Evolutionary conservation across 306 rosid genomes (phyloP), one percentile per base, ranked within the genome.

Genomic region (Neltuma alba): DNA sequence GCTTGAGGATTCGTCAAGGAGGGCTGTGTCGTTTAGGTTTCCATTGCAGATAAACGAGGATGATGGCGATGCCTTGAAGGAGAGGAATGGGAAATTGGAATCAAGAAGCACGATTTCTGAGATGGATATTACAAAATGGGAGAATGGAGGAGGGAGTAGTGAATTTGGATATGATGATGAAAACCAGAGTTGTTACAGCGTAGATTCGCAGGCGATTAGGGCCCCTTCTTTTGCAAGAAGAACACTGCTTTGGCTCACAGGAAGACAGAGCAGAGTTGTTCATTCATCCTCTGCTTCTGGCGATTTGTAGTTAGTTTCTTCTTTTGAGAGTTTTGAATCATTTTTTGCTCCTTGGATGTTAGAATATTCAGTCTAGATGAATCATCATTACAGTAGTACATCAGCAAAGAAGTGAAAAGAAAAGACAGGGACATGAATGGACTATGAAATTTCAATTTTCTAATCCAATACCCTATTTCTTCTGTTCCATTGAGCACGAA

Each of bases 231-330:
- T 96, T 60, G 96, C 99, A 6, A 90, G 95, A 72, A 91, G 85
- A 84, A 93, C 98, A 76, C 86, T 93, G 80, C 88, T 89, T 83
- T 96, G 98, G 99, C 94, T 96, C 0, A 82, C 87, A 27, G 98
- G 98, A 76, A 91, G 77, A 85, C 97, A 89, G 81, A 93, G 85
- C 82, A 96, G 91, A 89, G 94, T 93, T 81, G 88, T 90, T 84
- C 92, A 95, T 64, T 93, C 96, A 21, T 83, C 89, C 37, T 83
- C 83, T 42, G 68, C 75, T 85, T 90, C 98, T 73, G 86, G 70
- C 70, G 9, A 40, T 23, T 67, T 84, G 23, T 91, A 83, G 86
- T 42, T 74, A 63, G n/a, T 45, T 6, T 66, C 16, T 58, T 7
- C 1, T 0, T 48, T 20, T n/a, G 2, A 21, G 21, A 54, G 16